Evolutionary conservation across 202 grass and related monocot species (phyloP).

Genomic region (Saccharum hybrid): DNA sequence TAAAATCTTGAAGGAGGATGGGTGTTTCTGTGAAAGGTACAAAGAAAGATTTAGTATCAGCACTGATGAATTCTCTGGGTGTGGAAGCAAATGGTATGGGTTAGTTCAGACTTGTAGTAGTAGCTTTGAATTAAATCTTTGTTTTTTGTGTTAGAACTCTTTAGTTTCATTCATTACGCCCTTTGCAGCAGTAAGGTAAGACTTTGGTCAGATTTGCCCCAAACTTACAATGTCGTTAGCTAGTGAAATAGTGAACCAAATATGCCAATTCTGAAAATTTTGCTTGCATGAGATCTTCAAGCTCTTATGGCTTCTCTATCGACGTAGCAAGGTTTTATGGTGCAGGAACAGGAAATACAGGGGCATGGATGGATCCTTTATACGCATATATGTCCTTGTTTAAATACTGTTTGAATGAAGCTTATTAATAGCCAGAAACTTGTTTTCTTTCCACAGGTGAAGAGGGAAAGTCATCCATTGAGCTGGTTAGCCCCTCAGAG

Average conservation of each 20-base stretch:
- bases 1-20: conserved; percentile 67
- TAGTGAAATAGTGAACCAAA: conserved; percentile 36
- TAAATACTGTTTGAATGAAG: neutral
- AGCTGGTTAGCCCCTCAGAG: conserved; percentile 28
- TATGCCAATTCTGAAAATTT: neutral
- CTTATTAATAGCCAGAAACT: conserved; percentile 1
- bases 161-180: conserved; percentile 2
- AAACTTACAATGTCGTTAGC: conserved; percentile 5
- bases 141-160: conserved; percentile 8
- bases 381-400: neutral
- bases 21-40: conserved; percentile 72
- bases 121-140: conserved; percentile 28
- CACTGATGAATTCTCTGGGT: conserved; percentile 55
- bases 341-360: neutral
- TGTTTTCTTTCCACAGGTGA: conserved; percentile 46
- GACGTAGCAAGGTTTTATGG: neutral
- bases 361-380: neutral
- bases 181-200: conserved; percentile 16
- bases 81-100: conserved; percentile 49
- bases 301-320: neutral
- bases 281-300: conserved; percentile 4
- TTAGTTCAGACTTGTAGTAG: conserved; percentile 37
- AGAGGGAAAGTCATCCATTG: conserved; percentile 32
- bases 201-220: neutral
- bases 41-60: conserved; percentile 82